Evolutionary conservation across 176 grass and related monocot species (phyloP).

Genomic region (Elymus sibiricus): DNA sequence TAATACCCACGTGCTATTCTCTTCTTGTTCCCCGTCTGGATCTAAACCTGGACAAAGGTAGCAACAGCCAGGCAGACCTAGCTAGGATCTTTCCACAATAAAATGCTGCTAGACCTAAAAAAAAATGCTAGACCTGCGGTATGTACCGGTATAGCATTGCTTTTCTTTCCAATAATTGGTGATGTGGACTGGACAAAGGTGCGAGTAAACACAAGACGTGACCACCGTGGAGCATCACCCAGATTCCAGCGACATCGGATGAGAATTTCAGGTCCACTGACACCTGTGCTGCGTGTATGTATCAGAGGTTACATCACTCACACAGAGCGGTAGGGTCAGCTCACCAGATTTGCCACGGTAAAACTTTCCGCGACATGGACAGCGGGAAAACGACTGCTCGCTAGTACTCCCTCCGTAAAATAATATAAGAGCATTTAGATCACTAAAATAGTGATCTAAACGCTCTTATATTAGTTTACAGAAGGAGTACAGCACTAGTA

Average conservation of each 20-base stretch:
- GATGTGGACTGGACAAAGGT: neutral
- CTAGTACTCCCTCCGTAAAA: too few species aligned
- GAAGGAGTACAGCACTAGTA: too few species aligned
- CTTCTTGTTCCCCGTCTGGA: neutral
- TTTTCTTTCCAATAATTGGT: neutral
- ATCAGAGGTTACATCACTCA: slow-evolving; percentile 14
- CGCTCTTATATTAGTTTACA: too few species aligned
- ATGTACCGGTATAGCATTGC: neutral
- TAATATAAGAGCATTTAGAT: too few species aligned
- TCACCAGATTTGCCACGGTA: neutral
- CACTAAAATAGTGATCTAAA: too few species aligned
- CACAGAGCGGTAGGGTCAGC: neutral
- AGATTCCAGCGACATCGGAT: neutral
- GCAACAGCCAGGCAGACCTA: neutral
- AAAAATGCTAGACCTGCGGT: too few species aligned
- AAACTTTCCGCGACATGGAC: neutral
- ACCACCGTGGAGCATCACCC: slow-evolving; percentile 2
- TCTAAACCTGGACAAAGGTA: neutral
- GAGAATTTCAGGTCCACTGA: neutral
- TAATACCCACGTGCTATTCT: neutral
- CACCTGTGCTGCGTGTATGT: neutral
- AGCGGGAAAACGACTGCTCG: neutral
- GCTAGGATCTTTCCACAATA: neutral
- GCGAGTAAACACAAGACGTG: slow-evolving; percentile 10
- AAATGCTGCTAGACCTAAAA: too few species aligned